phyloP scores from a whole-genome alignment of 306 rosid species.

The cucumber (Cucumis sativus) region Cucumber_9930_V3 NC_026655.2:18912001-18912500 shows the following conservation, averaged over 20 bases:
- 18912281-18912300: not conserved
- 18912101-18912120: no score
- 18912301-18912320: constrained; percentile 25
- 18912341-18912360: constrained; percentile 63
- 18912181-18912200: not conserved
- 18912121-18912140: no score
- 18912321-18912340: not conserved
- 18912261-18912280: not conserved
- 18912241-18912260: not conserved
- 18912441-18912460: constrained; percentile 36
- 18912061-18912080: no score
- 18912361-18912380: constrained; percentile 56
- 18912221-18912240: not conserved
- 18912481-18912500: constrained; percentile 45
- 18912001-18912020: no score
- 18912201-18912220: not conserved
- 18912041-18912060: no score
- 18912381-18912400: constrained; percentile 50
- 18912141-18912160: no score
- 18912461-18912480: constrained; percentile 63
- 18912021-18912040: no score
- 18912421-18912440: constrained; percentile 34
- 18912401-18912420: constrained; percentile 50
- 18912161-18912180: not conserved
- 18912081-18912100: no score